Percentiles rank a stretch among this genome's conserved stretches.
These are phyloP conservation scores for Isabelozyma heimii DNA, from an alignment of 805 yeast species.

Conservation along the genomic window DNA sequence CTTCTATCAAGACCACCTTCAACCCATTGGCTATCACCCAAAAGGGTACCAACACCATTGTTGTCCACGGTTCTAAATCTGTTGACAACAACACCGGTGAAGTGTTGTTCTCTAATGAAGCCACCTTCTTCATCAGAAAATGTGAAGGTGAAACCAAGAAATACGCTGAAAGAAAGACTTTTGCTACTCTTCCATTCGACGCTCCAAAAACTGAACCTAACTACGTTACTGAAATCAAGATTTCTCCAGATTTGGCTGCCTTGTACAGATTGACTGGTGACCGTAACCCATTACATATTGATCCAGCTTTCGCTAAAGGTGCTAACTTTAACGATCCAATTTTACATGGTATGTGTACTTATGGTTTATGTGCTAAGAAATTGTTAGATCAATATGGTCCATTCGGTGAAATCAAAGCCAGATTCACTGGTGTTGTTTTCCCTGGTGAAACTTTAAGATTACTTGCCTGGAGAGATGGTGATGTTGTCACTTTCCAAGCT, in stretches of 20 bases:
- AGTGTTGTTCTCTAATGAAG: slow-evolving; percentile 72
- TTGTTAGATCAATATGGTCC: slow-evolving; percentile 78
- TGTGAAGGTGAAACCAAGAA: slow-evolving; percentile 53
- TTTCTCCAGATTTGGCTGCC: slow-evolving; percentile 76
- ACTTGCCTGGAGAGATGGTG: slow-evolving; percentile 80
- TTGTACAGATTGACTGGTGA: slow-evolving; percentile 91
- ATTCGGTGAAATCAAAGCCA: slow-evolving; percentile 79
- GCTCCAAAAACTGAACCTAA: slow-evolving; percentile 70
- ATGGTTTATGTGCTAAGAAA: slow-evolving; percentile 78
- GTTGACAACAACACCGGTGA: slow-evolving; percentile 68
- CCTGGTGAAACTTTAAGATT: slow-evolving; percentile 89
- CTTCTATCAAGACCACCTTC: slow-evolving; percentile 56
- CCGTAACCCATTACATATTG: slow-evolving; percentile 92
- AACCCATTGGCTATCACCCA: slow-evolving; percentile 73
- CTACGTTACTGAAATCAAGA: slow-evolving; percentile 55
- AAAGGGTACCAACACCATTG: slow-evolving; percentile 82
- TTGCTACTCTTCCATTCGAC: slow-evolving; percentile 60
- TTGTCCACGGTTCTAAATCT: slow-evolving; percentile 72
- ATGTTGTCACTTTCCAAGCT: slow-evolving; percentile 73
- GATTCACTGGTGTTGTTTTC: slow-evolving; percentile 88
- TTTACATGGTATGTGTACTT: slow-evolving; percentile 86
- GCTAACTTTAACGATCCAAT: slow-evolving; percentile 86
- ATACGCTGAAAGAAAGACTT: slow-evolving; percentile 48
- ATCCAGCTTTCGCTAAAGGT: slow-evolving; percentile 83
- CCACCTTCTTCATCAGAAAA: slow-evolving; percentile 81